Conservation (phyloP, 768 basidiomycete genomes). For the Daedalea quercina region DNA sequence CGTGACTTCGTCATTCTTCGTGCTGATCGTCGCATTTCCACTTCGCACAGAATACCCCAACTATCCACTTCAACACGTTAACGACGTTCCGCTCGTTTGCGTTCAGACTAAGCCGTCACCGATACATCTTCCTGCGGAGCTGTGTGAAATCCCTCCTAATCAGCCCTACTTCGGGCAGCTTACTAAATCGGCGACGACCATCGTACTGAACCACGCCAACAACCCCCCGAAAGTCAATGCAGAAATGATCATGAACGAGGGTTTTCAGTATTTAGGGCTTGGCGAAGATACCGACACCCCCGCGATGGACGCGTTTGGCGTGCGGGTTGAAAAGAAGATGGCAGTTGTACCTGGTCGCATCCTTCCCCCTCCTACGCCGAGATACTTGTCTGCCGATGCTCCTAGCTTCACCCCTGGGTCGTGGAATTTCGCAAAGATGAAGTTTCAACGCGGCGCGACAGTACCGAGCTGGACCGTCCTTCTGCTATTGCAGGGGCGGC, state of each 20-base stretch:
- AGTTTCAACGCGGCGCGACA: slow-evolving; percentile 50
- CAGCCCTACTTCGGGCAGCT: slow-evolving; percentile 55
- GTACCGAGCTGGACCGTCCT: slow-evolving; percentile 63
- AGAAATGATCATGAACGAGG: slow-evolving; percentile 43
- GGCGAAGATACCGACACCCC: slow-evolving; percentile 25
- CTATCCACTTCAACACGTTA: slow-evolving; percentile 28
- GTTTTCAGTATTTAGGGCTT: slow-evolving; percentile 49
- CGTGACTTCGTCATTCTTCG: background rate
- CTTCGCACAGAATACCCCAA: slow-evolving; percentile 48
- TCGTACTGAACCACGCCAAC: slow-evolving; percentile 65
- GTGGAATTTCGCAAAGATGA: background rate
- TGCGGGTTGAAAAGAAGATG: slow-evolving; percentile 52
- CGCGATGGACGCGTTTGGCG: slow-evolving; percentile 46
- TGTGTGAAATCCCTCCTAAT: slow-evolving; percentile 58
- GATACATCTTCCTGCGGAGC: slow-evolving; percentile 52
- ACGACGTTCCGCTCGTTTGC: slow-evolving; percentile 29
- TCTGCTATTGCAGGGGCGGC: slow-evolving; percentile 45
- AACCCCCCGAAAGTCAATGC: slow-evolving; percentile 55
- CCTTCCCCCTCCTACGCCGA: slow-evolving; percentile 48
- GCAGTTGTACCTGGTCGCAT: slow-evolving; percentile 56
- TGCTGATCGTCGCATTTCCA: background rate
- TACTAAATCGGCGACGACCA: slow-evolving; percentile 44
- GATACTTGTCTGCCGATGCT: slow-evolving; percentile 39
- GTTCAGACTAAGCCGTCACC: slow-evolving; percentile 22
- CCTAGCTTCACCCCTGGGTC: background rate